phyloP scores from a whole-genome alignment of 1,139 yeast species.

The Saccharomycopsis hybrid region DNA sequence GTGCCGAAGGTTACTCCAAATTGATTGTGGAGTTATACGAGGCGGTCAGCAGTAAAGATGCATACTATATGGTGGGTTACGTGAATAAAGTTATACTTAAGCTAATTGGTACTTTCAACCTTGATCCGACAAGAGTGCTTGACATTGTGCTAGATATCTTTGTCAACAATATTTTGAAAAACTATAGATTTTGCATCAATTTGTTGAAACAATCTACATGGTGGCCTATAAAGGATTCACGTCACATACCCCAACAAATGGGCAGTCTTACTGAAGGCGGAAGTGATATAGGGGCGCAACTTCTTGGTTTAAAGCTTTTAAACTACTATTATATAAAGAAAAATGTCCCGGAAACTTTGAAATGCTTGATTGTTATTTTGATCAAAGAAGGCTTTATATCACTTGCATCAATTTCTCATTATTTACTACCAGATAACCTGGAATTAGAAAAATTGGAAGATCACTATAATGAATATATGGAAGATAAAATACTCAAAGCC shows the following conservation, averaged over 20 bases:
- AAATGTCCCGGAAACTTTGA: slow-evolving; percentile 40
- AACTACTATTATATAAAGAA: slow-evolving; percentile 30
- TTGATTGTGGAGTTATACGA: slow-evolving; percentile 47
- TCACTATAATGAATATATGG: slow-evolving; percentile 44
- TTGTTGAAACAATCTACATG: slow-evolving; percentile 50
- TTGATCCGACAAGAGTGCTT: slow-evolving; percentile 71
- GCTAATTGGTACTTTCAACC: slow-evolving; percentile 67
- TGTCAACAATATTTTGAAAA: slow-evolving; percentile 38
- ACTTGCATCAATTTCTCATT: slow-evolving; percentile 55
- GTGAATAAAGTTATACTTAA: slow-evolving; percentile 48
- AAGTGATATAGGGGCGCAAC: slow-evolving; percentile 46
- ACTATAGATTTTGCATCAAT: slow-evolving; percentile 40
- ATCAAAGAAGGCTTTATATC: slow-evolving; percentile 67
- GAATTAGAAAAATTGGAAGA: slow-evolving; percentile 35
- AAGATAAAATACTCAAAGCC: slow-evolving; percentile 58
- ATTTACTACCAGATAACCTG: slow-evolving; percentile 41
- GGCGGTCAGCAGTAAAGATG: slow-evolving; percentile 38
- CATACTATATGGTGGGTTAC: slow-evolving; percentile 38
- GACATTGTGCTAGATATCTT: slow-evolving; percentile 54
- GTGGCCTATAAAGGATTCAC: slow-evolving; percentile 47
- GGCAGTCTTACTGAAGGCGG: slow-evolving; percentile 36
- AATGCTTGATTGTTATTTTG: slow-evolving; percentile 44
- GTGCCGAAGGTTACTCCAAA: slow-evolving; percentile 74
- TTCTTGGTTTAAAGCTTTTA: slow-evolving; percentile 52
- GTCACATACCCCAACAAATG: slow-evolving; percentile 21